Evolutionary conservation across 1,139 yeast species (phyloP), one percentile per base, ranked within the genome.

Genomic region (Arxiozyma telluris): DNA sequence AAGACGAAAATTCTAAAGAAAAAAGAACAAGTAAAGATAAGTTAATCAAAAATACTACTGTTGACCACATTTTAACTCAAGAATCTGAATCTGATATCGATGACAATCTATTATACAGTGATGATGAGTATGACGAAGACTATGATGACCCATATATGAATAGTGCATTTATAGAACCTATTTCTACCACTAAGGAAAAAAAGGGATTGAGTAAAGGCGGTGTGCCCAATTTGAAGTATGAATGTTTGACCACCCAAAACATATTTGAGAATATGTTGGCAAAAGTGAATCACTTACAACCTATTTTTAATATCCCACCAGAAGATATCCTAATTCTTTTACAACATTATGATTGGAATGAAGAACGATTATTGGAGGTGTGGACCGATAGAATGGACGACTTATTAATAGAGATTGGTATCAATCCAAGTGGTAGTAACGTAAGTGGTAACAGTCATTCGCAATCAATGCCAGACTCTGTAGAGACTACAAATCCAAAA

Each of bases 331-430:
- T 81, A 25, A 69, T 82, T 2, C 70, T 90, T 65, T 73, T 88
- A 46, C 82, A 84, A 52, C 68, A 73, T 54, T 84, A 75, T 66
- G 76, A 78, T 50, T 89, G 96, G 96, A 88, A 84, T 65, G 78
- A 79, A 48, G 94, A 87, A 55, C 79, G 79, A 52, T 76, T 88
- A 45, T 73, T 87, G 53, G 91, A 88, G 57, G 77, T 76, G 48
- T 87, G 78, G 70, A 82, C 85, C 63, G 84, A 79, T 50, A 73
- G 81, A 56, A 73, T 78, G 52, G 72, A 70, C 5, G 66, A 69
- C 18, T 73, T 84, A 2, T 66, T 78, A 42, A 61, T 65, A 4
- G 70, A 69, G 17, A 78, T 82, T 41, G 91, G 93, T 1, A 61
- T 84, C 7, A 58, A 50, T 44, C 65, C 72, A 25, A 50, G 51